phyloP scores from a whole-genome alignment of 345 rosid species.

The Brassica napus region DNA sequence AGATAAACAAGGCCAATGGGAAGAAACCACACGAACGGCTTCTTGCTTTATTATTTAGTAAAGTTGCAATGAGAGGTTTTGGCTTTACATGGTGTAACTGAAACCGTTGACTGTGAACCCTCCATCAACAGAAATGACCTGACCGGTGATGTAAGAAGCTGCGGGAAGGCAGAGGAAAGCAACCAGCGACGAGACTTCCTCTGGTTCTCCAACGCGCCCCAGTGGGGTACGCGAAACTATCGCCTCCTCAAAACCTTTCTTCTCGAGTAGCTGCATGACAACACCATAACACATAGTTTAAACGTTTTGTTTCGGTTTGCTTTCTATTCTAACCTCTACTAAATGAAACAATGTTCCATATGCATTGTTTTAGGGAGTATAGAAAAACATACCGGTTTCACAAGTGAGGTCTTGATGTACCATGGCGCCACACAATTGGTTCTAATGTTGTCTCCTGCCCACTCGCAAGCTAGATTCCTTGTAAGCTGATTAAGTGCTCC shows the following conservation, averaged over 20 bases:
- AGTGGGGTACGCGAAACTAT: conserved; percentile 68
- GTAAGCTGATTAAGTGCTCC: conserved; percentile 87
- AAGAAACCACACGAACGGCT: not conserved
- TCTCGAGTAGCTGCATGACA: conserved; percentile 61
- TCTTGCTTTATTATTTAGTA: conserved; percentile 8
- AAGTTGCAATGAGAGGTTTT: not conserved
- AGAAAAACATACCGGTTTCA: conserved; percentile 53
- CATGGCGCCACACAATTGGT: conserved; percentile 80
- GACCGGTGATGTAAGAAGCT: conserved; percentile 70
- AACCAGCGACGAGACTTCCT: conserved; percentile 71
- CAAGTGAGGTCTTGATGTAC: conserved; percentile 81
- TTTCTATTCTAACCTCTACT: not conserved
- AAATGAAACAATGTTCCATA: conserved; percentile 5
- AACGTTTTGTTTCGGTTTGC: not conserved
- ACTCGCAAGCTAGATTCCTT: conserved; percentile 81
- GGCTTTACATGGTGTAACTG: conserved; percentile 6
- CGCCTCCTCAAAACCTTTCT: conserved; percentile 48
- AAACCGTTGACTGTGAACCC: conserved; percentile 41
- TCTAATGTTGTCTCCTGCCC: conserved; percentile 92
- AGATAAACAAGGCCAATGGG: too few relatives aligned
- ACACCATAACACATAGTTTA: too few relatives aligned
- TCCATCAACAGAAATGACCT: conserved; percentile 40
- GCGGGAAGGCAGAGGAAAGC: conserved; percentile 82
- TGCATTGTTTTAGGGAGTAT: not conserved
- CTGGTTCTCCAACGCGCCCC: conserved; percentile 74